Percentiles rank a stretch among this genome's conserved stretches.
Conservation (phyloP, 352 stramenopile species). For the Globisporangium cylindrosporum region DNA sequence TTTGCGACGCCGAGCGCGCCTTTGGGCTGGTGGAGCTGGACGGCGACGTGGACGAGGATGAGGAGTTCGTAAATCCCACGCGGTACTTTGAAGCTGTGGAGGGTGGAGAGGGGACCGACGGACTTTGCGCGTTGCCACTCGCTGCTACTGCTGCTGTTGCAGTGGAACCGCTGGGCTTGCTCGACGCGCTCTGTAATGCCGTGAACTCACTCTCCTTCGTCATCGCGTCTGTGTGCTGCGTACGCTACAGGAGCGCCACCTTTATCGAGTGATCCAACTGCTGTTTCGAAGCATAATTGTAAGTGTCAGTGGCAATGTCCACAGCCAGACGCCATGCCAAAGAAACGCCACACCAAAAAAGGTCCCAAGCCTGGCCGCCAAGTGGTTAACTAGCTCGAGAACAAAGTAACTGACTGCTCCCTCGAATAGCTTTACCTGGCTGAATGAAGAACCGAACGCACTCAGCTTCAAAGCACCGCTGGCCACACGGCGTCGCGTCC, state of each 20-base stretch:
- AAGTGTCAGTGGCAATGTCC: too few species aligned
- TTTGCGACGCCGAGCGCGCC: constrained; percentile 12
- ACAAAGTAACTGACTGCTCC: neutral
- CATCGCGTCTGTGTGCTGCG: neutral
- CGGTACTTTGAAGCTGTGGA: constrained; percentile 10
- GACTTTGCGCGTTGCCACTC: neutral
- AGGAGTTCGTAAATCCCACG: neutral
- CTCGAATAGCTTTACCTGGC: neutral
- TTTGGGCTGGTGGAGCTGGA: neutral
- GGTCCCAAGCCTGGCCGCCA: too few species aligned
- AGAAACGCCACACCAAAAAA: neutral
- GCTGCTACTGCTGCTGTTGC: neutral
- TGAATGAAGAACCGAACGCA: too few species aligned
- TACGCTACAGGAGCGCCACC: neutral
- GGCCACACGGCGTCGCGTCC: too few species aligned
- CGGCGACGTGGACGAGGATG: neutral
- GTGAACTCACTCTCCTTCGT: constrained; percentile 14
- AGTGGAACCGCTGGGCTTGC: neutral
- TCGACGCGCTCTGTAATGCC: neutral
- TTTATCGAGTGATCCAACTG: neutral
- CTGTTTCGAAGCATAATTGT: neutral
- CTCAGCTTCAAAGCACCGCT: too few species aligned
- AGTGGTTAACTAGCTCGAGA: neutral
- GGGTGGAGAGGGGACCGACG: neutral
- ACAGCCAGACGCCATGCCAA: neutral